A percentile compares a stretch with the other conserved stretches of the same genome.
Conservation (phyloP, 2,329 filamentous ascomycete species). For the Biscogniauxia mediterranea region DNA sequence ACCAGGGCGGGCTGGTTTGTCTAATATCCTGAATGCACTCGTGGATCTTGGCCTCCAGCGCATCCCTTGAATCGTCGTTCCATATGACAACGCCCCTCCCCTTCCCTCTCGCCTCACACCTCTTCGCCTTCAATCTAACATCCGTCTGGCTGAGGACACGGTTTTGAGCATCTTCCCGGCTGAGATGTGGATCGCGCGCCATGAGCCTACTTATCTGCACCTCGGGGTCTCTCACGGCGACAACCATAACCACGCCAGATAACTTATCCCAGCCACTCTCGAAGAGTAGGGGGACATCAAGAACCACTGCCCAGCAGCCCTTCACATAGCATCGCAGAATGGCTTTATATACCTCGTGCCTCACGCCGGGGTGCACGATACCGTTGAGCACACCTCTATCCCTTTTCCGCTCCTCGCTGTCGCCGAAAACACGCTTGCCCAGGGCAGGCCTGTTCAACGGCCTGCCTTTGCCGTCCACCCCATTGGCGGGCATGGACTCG, state of each 20-base stretch:
- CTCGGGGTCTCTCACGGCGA: slow-evolving; percentile 75
- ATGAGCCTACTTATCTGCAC: slow-evolving; percentile 80
- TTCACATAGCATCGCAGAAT: slow-evolving; percentile 70
- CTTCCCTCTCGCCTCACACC: slow-evolving; percentile 63
- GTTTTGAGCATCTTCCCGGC: slow-evolving; percentile 82
- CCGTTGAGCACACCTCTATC: slow-evolving; percentile 79
- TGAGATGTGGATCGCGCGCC: slow-evolving; percentile 74
- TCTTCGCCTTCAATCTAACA: slow-evolving; percentile 76
- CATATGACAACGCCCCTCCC: slow-evolving; percentile 78
- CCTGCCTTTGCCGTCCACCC: slow-evolving; percentile 60
- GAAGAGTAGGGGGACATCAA: slow-evolving; percentile 90
- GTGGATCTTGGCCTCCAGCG: slow-evolving; percentile 66
- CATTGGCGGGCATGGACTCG: slow-evolving; percentile 50
- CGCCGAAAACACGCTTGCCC: slow-evolving; percentile 82
- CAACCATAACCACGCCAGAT: slow-evolving; percentile 83
- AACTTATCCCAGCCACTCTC: slow-evolving; percentile 83
- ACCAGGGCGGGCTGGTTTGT: slow-evolving; percentile 71
- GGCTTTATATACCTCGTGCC: slow-evolving; percentile 74
- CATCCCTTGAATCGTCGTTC: slow-evolving; percentile 78
- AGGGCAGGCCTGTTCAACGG: slow-evolving; percentile 85
- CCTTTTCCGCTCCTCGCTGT: slow-evolving; percentile 63
- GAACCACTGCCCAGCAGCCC: slow-evolving; percentile 83
- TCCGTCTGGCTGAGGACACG: slow-evolving; percentile 84
- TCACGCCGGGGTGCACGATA: slow-evolving; percentile 91
- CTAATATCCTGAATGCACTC: slow-evolving; percentile 63